A percentile compares a stretch with the other conserved stretches of the same genome.
Evolutionary conservation across 306 rosid genomes (phyloP).

Genomic region (Castanea mollissima): DNA sequence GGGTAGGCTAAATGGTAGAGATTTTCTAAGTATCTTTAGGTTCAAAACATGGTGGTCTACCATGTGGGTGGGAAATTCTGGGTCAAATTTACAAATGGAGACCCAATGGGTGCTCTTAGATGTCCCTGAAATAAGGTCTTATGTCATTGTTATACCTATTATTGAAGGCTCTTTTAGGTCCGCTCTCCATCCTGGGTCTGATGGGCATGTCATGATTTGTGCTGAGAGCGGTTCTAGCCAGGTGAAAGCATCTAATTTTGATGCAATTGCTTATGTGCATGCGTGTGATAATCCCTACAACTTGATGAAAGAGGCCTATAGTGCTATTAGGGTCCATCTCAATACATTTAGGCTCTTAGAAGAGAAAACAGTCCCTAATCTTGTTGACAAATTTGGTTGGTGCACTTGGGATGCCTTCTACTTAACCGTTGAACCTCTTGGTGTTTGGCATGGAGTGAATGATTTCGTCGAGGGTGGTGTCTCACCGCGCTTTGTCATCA

Average conservation of each 20-base stretch:
- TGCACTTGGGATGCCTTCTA: constrained; percentile 96
- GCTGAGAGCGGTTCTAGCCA: constrained; percentile 78
- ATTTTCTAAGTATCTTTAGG: constrained; percentile 72
- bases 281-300: constrained; percentile 67
- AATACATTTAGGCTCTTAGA: constrained; percentile 67
- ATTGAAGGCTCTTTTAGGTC: constrained; percentile 73
- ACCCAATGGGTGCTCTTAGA: constrained; percentile 79
- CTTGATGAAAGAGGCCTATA: constrained; percentile 75
- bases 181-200: constrained; percentile 65
- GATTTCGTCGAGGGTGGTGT: constrained; percentile 56
- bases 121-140: constrained; percentile 64
- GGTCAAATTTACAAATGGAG: constrained; percentile 82
- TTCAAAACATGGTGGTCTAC: constrained; percentile 99
- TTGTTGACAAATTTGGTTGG: constrained; percentile 84
- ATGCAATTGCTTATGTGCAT: constrained; percentile 62
- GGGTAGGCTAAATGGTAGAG: constrained; percentile 52
- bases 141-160: constrained; percentile 57
- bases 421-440: constrained; percentile 61
- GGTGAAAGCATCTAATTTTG: constrained; percentile 46
- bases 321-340: constrained; percentile 69
- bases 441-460: constrained; percentile 64
- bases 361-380: constrained; percentile 58
- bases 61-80: constrained; percentile 84
- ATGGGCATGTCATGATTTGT: constrained; percentile 53
- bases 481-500: constrained; percentile 69